Percentiles rank a stretch among this genome's conserved stretches.
Evolutionary conservation across 306 rosid species (phyloP).

Genomic region (Quercus dentata): DNA sequence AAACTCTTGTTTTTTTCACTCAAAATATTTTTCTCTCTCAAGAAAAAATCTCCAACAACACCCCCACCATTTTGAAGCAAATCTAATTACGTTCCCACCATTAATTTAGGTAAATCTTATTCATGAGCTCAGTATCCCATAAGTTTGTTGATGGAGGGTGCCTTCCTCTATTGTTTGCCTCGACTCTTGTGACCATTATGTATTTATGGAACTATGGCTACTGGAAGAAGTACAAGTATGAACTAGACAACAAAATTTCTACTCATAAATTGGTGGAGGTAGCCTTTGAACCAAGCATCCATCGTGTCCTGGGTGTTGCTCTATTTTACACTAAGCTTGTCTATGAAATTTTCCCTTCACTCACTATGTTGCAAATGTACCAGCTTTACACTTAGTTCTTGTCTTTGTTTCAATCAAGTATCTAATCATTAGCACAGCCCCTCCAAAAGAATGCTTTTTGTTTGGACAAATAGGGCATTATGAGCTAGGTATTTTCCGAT

Average conservation of each 20-base stretch:
- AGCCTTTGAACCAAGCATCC: not conserved
- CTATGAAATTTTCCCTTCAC: constrained; percentile 78
- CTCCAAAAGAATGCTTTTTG: constrained; percentile 48
- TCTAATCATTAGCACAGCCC: constrained; percentile 56
- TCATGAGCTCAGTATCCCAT: constrained; percentile 61
- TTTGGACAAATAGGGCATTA: constrained; percentile 49
- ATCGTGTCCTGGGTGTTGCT: constrained; percentile 48
- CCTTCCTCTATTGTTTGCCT: constrained; percentile 64
- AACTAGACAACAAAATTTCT: constrained; percentile 47
- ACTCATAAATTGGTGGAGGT: constrained; percentile 37
- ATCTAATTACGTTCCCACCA: no score
- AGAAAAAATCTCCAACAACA: no score
- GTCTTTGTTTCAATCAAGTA: constrained; percentile 63
- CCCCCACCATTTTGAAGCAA: no score
- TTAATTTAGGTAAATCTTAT: constrained; percentile 27
- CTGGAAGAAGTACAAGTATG: constrained; percentile 55
- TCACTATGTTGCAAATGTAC: constrained; percentile 50
- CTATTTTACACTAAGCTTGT: constrained; percentile 76
- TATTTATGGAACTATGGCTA: constrained; percentile 62
- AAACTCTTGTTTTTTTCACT: no score
- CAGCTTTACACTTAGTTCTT: constrained; percentile 57
- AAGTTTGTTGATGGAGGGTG: constrained; percentile 72
- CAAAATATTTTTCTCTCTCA: no score
- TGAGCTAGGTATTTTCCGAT: constrained; percentile 44
- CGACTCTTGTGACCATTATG: constrained; percentile 52